Evolutionary conservation across 2,329 filamentous ascomycete genomes (phyloP).

Genomic region (Cladosporium sp.): DNA sequence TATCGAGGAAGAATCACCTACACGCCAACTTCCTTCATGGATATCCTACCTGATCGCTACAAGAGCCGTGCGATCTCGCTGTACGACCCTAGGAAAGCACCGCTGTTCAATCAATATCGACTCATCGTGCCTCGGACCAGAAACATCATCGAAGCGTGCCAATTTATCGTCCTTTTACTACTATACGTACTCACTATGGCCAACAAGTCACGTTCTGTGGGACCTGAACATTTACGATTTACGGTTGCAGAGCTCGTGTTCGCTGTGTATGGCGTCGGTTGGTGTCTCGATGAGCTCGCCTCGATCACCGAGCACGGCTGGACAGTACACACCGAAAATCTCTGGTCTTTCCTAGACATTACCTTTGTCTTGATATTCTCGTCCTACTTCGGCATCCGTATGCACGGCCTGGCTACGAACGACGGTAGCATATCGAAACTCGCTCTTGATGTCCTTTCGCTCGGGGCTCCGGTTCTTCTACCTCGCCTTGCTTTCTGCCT

Average conservation of each 20-base stretch:
- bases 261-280: slow-evolving; percentile 69
- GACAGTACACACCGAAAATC: slow-evolving; percentile 80
- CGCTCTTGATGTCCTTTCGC: slow-evolving; percentile 72
- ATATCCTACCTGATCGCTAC: slow-evolving; percentile 81
- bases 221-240: slow-evolving; percentile 30
- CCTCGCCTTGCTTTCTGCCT: slow-evolving; percentile 78
- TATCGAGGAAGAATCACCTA: slow-evolving; percentile 78
- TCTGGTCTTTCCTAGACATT: slow-evolving; percentile 85
- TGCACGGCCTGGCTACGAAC: slow-evolving; percentile 57
- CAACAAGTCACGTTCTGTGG: slow-evolving; percentile 53
- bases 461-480: slow-evolving; percentile 72
- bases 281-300: slow-evolving; percentile 73
- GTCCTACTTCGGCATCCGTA: slow-evolving; percentile 63
- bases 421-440: slow-evolving; percentile 29
- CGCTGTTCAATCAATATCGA: slow-evolving; percentile 78
- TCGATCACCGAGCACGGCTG: slow-evolving; percentile 72
- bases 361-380: slow-evolving; percentile 70
- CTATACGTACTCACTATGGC: slow-evolving; percentile 73
- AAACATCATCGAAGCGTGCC: slow-evolving; percentile 68
- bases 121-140: slow-evolving; percentile 76
- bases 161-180: slow-evolving; percentile 65
- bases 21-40: slow-evolving; percentile 74
- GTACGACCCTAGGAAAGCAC: slow-evolving; percentile 72
- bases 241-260: slow-evolving; percentile 62
- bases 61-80: slow-evolving; percentile 77